Conservation (phyloP, 768 basidiomycete genomes). For the Suillus tomentosus region DNA sequence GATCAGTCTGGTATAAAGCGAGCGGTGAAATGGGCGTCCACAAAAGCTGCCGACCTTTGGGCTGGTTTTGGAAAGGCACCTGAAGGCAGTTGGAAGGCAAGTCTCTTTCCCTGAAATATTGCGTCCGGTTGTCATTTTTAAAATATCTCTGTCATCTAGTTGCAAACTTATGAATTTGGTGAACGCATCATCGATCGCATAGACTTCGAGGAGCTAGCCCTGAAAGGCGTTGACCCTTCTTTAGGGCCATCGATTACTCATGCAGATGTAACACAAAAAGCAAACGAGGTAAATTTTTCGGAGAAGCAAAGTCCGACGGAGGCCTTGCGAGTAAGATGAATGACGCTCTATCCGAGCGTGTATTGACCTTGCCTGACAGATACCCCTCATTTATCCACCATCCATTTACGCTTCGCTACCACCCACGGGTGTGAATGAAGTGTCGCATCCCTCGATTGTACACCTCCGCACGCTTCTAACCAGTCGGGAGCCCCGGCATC, state of each 20-base stretch:
- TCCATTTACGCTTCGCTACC: constrained; percentile 53
- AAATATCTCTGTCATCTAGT: constrained; percentile 38
- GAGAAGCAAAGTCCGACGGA: constrained; percentile 3
- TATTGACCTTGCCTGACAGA: constrained; percentile 38
- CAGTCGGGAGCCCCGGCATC: constrained; percentile 62
- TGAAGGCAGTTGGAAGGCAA: constrained; percentile 73
- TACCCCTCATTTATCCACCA: constrained; percentile 50
- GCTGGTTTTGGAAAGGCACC: constrained; percentile 65
- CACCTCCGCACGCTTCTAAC: constrained; percentile 56
- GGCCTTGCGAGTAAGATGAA: constrained; percentile 3
- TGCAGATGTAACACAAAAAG: constrained; percentile 21
- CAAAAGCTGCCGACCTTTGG: constrained; percentile 62
- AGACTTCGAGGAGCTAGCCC: constrained; percentile 79
- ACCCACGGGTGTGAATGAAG: constrained; percentile 24
- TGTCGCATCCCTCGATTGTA: constrained; percentile 35
- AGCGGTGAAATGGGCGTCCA: constrained; percentile 47
- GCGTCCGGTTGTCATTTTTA: neutral
- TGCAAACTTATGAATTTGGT: constrained; percentile 60
- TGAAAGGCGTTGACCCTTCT: constrained; percentile 73
- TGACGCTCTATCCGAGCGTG: neutral
- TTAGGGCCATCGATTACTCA: constrained; percentile 54
- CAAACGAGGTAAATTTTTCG: constrained; percentile 20
- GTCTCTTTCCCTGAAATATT: constrained; percentile 22
- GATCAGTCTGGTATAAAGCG: constrained; percentile 26
- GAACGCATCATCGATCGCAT: constrained; percentile 69